Percentiles rank a stretch among this genome's conserved stretches.
phyloP scores from a whole-genome alignment of 495 filamentous ascomycete species.

The Penicillium crystallinum region DNA sequence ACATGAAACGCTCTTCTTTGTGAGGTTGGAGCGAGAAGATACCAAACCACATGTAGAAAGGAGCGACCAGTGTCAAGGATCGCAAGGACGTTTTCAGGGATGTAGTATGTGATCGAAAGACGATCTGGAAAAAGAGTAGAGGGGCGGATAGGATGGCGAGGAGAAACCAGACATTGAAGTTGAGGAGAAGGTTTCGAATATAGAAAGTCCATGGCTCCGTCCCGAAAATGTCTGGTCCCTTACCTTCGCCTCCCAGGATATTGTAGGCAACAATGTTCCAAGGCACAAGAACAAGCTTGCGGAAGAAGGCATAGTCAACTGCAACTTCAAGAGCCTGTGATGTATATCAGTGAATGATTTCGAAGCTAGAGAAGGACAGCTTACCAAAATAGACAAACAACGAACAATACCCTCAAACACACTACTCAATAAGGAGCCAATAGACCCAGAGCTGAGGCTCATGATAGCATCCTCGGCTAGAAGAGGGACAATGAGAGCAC shows the following conservation, averaged over 20 bases:
- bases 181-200: slow-evolving; percentile 81
- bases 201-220: slow-evolving; percentile 98
- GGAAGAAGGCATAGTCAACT: slow-evolving; percentile 79
- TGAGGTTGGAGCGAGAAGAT: slow-evolving; percentile 92
- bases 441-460: slow-evolving; percentile 51
- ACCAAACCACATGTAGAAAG: slow-evolving; percentile 91
- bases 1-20: slow-evolving; percentile 99
- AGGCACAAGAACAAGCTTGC: slow-evolving; percentile 68
- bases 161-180: slow-evolving; percentile 93
- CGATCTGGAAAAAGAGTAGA: slow-evolving; percentile 46
- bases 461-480: slow-evolving; percentile 69
- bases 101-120: slow-evolving; percentile 35
- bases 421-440: slow-evolving; percentile 51
- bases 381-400: slow-evolving; percentile 65
- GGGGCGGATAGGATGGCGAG: slow-evolving; percentile 74
- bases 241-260: slow-evolving; percentile 69
- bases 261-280: slow-evolving; percentile 97
- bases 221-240: slow-evolving; percentile 90
- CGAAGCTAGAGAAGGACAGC: slow-evolving; percentile 18
- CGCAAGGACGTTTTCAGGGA: slow-evolving; percentile 52
- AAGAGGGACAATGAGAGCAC: slow-evolving; percentile 76
- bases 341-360: slow-evolving; percentile 20
- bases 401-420: slow-evolving; percentile 62
- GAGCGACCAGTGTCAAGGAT: slow-evolving; percentile 68
- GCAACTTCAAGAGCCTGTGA: slow-evolving; percentile 51